Conservation (phyloP, 768 basidiomycete genomes). For the Russula sp. region DNA sequence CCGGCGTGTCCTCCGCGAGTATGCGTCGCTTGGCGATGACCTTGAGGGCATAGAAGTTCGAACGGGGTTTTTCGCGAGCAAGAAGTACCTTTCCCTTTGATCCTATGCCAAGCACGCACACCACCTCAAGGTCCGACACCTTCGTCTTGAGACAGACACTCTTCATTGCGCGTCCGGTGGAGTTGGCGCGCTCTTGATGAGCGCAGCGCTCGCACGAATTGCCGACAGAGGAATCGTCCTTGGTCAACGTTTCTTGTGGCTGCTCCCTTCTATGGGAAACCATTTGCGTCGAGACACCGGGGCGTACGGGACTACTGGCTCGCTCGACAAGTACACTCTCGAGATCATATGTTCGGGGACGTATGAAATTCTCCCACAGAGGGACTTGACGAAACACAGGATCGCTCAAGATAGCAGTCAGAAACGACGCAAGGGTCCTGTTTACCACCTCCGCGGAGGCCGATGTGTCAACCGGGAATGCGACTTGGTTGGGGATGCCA, state of each 20-base stretch:
- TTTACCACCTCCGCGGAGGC: conserved; percentile 32
- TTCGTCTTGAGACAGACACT: conserved; percentile 56
- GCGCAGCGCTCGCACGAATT: conserved; percentile 35
- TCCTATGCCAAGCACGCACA: conserved; percentile 95
- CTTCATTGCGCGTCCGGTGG: conserved; percentile 44
- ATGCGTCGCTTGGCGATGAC: conserved; percentile 98
- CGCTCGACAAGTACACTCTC: conserved; percentile 37
- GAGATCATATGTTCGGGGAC: conserved; percentile 78
- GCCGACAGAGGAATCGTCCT: conserved; percentile 65
- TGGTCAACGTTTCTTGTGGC: conserved; percentile 25
- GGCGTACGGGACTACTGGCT: conserved; percentile 79
- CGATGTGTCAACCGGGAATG: conserved; percentile 20
- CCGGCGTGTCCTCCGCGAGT: conserved; percentile 88
- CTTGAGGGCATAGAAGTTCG: conserved; percentile 84
- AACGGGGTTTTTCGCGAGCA: conserved; percentile 67
- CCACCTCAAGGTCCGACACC: conserved; percentile 93
- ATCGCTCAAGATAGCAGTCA: conserved; percentile 71
- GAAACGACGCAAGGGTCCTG: conserved; percentile 62
- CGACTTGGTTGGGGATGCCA: conserved; percentile 23
- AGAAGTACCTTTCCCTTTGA: conserved; percentile 96
- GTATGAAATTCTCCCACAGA: conserved; percentile 79
- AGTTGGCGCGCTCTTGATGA: conserved; percentile 48
- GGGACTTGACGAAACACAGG: conserved; percentile 52
- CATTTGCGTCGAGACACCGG: conserved; percentile 42
- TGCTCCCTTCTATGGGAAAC: not conserved